phyloP scores from a whole-genome alignment of 768 basidiomycete genomes.

The Podaxis sp. region DNA sequence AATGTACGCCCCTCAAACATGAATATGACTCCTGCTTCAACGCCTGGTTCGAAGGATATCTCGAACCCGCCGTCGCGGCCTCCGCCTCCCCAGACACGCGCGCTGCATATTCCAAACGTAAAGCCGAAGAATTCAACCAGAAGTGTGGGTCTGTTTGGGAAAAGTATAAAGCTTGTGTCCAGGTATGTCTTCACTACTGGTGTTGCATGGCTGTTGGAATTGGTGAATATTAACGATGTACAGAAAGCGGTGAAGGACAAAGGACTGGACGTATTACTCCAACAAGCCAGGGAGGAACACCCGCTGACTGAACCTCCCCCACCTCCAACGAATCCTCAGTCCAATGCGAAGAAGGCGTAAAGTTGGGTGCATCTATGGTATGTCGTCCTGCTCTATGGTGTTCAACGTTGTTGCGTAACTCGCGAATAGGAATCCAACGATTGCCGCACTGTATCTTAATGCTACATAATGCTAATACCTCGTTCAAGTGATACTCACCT shows the following conservation, averaged over 20 bases:
- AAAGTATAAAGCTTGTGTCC: slow-evolving; percentile 77
- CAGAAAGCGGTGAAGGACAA: slow-evolving; percentile 81
- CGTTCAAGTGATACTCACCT: no score
- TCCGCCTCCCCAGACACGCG: slow-evolving; percentile 43
- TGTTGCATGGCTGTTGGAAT: background rate
- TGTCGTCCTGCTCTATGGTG: no score
- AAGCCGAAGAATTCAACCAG: slow-evolving; percentile 85
- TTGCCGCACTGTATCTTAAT: no score
- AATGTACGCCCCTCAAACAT: slow-evolving; percentile 89
- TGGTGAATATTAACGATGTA: background rate
- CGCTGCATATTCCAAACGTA: slow-evolving; percentile 64
- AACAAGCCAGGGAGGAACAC: slow-evolving; percentile 80
- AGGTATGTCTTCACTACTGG: slow-evolving; percentile 49
- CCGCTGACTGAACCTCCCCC: slow-evolving; percentile 64
- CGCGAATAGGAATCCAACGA: no score
- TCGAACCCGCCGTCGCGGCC: slow-evolving; percentile 70
- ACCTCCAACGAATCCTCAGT: slow-evolving; percentile 17
- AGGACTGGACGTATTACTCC: slow-evolving; percentile 71
- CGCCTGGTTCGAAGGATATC: slow-evolving; percentile 96
- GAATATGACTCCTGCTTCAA: slow-evolving; percentile 96
- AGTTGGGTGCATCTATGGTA: background rate
- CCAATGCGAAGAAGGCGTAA: background rate
- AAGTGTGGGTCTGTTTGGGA: slow-evolving; percentile 86
- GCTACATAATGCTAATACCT: no score
- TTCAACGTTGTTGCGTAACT: no score